A percentile compares a stretch with the other conserved stretches of the same genome.
Evolutionary conservation across 1,139 yeast species (phyloP).

Genomic region (Diutina siamensis): DNA sequence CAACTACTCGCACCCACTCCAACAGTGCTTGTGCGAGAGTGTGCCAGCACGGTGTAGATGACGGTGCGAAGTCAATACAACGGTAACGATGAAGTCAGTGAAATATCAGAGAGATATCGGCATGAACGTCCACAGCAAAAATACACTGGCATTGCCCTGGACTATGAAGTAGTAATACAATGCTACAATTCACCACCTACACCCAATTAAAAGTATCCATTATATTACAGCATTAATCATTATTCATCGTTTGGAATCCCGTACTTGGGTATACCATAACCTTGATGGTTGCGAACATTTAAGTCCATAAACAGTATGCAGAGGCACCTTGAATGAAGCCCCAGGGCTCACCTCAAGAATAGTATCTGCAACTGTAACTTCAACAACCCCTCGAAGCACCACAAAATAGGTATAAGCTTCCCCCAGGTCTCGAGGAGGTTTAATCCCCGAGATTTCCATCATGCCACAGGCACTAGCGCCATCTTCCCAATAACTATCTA

Average conservation of each 20-base stretch:
- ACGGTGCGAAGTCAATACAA: no score
- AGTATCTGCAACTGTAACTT: background rate
- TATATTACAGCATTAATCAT: background rate
- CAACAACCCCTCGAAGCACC: background rate
- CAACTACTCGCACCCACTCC: no score
- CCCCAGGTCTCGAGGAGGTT: constrained; percentile 4
- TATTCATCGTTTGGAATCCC: background rate
- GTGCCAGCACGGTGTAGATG: no score
- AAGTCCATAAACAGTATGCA: background rate
- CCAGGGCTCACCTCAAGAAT: background rate
- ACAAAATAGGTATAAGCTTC: background rate
- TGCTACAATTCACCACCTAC: no score
- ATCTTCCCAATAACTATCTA: background rate
- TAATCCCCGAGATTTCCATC: constrained; percentile 3
- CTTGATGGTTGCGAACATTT: background rate
- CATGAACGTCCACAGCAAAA: no score
- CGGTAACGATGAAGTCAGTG: no score
- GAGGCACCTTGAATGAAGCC: background rate
- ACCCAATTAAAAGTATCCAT: no score
- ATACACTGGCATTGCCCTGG: no score
- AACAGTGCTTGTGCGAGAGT: no score
- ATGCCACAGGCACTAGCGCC: background rate
- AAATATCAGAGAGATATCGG: no score
- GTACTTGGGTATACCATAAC: background rate
- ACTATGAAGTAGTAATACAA: no score